A percentile compares a stretch with the other conserved stretches of the same genome.
Evolutionary conservation across 176 grass and related monocot genomes (phyloP).

Genomic region (Dactylis glomerata): DNA sequence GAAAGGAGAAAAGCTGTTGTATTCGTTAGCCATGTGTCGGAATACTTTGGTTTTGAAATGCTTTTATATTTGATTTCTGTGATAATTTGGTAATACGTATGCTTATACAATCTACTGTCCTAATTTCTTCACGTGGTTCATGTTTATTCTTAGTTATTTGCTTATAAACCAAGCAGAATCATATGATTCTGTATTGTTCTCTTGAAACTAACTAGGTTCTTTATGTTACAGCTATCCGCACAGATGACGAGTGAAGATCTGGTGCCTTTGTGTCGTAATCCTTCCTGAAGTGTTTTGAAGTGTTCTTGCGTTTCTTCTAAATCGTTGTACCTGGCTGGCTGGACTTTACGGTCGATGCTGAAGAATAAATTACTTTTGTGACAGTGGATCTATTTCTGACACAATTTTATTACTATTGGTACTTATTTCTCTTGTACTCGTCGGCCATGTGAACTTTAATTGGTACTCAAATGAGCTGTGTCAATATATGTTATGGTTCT

Average conservation of each 20-base stretch:
- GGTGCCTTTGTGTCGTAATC: slow-evolving; percentile 20
- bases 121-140: not conserved
- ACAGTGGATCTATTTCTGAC: slow-evolving; percentile 21
- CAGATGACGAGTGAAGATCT: slow-evolving; percentile 43
- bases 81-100: not conserved
- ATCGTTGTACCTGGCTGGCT: slow-evolving; percentile 11
- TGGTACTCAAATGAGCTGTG: not conserved
- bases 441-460: not conserved
- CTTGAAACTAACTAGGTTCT: slow-evolving; percentile 14
- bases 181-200: not conserved
- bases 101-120: not conserved
- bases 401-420: slow-evolving; percentile 6
- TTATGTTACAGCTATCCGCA: slow-evolving; percentile 43
- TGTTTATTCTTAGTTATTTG: not conserved
- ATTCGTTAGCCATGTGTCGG: too few relatives aligned
- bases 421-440: not conserved
- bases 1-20: too few relatives aligned
- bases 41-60: too few relatives aligned
- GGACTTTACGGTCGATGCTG: slow-evolving; percentile 17
- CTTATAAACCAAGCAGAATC: not conserved
- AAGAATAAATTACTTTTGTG: slow-evolving; percentile 42
- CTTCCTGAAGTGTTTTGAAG: slow-evolving; percentile 17
- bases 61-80: not conserved
- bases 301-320: slow-evolving; percentile 23
- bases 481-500: not conserved